Base-by-base conservation (phyloP, 345 rosid genomes). In the Lepidium aucheri region DNA sequence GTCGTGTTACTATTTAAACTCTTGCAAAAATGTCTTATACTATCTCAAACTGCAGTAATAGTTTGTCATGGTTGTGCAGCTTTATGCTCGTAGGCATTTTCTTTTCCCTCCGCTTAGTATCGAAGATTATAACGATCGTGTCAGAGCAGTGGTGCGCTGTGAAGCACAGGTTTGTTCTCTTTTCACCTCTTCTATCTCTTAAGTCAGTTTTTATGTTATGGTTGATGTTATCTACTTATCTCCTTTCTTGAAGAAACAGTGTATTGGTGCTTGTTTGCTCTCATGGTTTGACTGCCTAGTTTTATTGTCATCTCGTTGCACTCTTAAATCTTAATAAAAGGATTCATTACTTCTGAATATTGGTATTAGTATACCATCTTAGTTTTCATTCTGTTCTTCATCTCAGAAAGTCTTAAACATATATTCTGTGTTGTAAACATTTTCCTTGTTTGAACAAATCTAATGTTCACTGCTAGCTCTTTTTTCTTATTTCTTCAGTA, bases 41-140 rank as follows among this genome's bases (percentile, higher is more conserved):
- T 4, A 11, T 60, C 43, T 61, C 42, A 5, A 5, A 33, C 18
- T 33, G 7, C 15, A 46, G 8, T 11, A 50, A 8, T 5, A 16
- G 59, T 15, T 47, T 53, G 36, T 56, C 9, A 38, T 64, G 17
- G 4, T 50, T 45, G 5, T 79, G 91, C 83, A 92, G 93, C 73
- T 92, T 8, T 92, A 87, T 77, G 93, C 94, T 58, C 91, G 90
- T 41, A 80, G 90, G 70, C 95, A 87, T 76, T 92, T 89, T 65
- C 76, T 87, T 76, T 87, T 79, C 78, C 98, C 97, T 70, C 95
- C 90, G 0, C 67, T 89, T 18, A 87, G 79, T 60, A 84, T 89
- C 34, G 98, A 92, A 62, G 95, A 86, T 35, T 81, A 77, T 67
- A 92, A 92, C 54, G 88, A 82, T 40, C 87, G 84, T 9, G 95